These are phyloP conservation scores for Phlyctochytrium arcticum DNA, from an alignment of 192 early-diverging fungal species.

Conservation along the genomic window DNA sequence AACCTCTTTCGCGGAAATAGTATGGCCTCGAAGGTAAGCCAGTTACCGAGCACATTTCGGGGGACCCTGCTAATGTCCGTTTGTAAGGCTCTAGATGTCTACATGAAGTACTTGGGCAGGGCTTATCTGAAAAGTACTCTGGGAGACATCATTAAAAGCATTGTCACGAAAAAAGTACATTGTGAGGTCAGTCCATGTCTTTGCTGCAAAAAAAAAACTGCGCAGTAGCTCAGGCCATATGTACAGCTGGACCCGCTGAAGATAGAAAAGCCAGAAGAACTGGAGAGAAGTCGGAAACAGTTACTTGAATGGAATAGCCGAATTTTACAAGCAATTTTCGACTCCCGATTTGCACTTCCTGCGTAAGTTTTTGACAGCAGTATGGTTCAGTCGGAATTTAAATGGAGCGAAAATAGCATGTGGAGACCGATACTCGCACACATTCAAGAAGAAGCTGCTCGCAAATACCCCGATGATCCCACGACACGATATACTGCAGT, in stretches of 20 bases:
- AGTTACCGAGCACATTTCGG: neutral
- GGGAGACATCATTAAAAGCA: conserved; percentile 16
- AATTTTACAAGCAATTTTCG: conserved; percentile 21
- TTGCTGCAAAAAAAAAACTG: neutral
- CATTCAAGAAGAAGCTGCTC: conserved; percentile 8
- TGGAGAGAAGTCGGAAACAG: neutral
- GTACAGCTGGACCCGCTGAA: conserved; percentile 20
- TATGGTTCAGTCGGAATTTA: neutral
- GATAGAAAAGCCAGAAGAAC: conserved; percentile 12
- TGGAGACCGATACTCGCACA: conserved; percentile 16
- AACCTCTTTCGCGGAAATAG: conserved; percentile 24
- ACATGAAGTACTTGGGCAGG: conserved; percentile 23
- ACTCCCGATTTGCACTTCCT: conserved; percentile 13
- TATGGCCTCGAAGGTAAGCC: conserved; percentile 28
- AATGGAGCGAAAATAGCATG: neutral
- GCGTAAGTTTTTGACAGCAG: neutral
- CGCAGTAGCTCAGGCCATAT: neutral
- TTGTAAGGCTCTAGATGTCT: conserved; percentile 20
- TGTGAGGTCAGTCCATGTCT: conserved; percentile 6
- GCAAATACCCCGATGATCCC: conserved; percentile 19
- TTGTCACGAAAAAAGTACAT: conserved; percentile 12
- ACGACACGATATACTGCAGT: conserved; percentile 31
- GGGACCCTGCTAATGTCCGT: neutral
- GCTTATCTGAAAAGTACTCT: conserved; percentile 12
- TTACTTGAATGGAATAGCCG: conserved; percentile 5